phyloP scores from a whole-genome alignment of 306 rosid species.

The Vigna nakashimae region DNA sequence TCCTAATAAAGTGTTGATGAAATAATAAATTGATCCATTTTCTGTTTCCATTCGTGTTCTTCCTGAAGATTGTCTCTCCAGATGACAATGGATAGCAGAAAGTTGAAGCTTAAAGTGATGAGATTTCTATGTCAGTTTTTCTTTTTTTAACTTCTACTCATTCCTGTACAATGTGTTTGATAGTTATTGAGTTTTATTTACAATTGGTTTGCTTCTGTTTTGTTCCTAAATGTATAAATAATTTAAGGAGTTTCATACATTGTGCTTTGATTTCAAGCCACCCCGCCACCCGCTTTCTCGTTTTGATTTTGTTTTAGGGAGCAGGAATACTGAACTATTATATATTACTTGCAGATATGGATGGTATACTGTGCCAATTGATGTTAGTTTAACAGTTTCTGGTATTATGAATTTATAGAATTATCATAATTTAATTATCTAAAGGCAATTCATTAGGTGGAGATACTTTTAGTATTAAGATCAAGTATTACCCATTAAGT shows the following conservation, averaged over 20 bases:
- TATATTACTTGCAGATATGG: neutral
- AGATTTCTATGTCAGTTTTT: constrained; percentile 16
- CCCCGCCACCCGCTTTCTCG: neutral
- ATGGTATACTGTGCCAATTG: neutral
- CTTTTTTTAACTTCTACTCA: neutral
- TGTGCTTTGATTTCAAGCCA: neutral
- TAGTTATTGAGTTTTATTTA: neutral
- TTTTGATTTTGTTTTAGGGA: constrained; percentile 23
- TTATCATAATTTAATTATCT: constrained; percentile 22
- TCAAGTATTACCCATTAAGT: neutral
- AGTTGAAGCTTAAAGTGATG: constrained; percentile 16
- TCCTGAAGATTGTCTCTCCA: constrained; percentile 3
- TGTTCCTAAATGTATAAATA: neutral
- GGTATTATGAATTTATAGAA: constrained; percentile 23
- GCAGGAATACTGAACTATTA: constrained; percentile 18
- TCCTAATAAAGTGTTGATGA: neutral
- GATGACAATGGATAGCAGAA: constrained; percentile 16
- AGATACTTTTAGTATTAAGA: constrained; percentile 11
- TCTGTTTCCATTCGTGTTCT: constrained; percentile 3
- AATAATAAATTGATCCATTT: constrained; percentile 13
- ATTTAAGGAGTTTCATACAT: neutral
- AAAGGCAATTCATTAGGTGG: constrained; percentile 16
- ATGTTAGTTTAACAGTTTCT: constrained; percentile 17
- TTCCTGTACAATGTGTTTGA: neutral
- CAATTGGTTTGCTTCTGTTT: constrained; percentile 27